Evolutionary conservation across 306 rosid species (phyloP).

Genomic region (Medicago arabica): DNA sequence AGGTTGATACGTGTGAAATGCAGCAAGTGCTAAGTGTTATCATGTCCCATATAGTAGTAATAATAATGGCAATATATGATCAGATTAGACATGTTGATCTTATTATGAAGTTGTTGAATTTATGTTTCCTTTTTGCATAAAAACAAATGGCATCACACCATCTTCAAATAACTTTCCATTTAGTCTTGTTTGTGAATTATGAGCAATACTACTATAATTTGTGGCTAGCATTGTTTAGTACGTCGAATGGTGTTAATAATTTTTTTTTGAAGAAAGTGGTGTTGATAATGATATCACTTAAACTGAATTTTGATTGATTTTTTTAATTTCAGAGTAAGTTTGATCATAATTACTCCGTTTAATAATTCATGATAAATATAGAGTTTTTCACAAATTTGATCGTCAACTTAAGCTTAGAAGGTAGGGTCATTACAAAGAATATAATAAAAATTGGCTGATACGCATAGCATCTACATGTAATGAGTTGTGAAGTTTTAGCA

Average conservation of each 20-base stretch:
- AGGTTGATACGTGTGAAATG: background rate
- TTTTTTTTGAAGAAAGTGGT: too few relatives aligned
- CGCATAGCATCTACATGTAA: too few relatives aligned
- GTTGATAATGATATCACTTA: constrained; percentile 13
- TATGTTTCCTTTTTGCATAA: constrained; percentile 10
- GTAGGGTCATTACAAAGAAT: too few relatives aligned
- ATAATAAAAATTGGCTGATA: too few relatives aligned
- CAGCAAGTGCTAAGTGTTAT: background rate
- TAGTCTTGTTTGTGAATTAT: constrained; percentile 25
- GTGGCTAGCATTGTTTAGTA: constrained; percentile 27
- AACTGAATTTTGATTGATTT: background rate
- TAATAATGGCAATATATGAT: background rate
- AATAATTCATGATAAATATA: background rate
- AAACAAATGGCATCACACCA: constrained; percentile 29
- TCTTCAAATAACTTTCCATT: constrained; percentile 25
- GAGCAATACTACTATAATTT: constrained; percentile 25
- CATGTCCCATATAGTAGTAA: background rate
- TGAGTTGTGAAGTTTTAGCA: too few relatives aligned
- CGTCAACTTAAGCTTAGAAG: too few relatives aligned
- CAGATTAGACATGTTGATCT: background rate
- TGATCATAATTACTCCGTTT: background rate
- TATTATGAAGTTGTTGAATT: constrained; percentile 27
- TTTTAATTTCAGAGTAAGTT: background rate
- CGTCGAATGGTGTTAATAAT: background rate
- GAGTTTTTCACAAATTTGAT: too few relatives aligned